Evolutionary conservation across 345 rosid species (phyloP), one percentile per base, ranked within the genome.

Genomic region (Rhodamnia rubescens): DNA sequence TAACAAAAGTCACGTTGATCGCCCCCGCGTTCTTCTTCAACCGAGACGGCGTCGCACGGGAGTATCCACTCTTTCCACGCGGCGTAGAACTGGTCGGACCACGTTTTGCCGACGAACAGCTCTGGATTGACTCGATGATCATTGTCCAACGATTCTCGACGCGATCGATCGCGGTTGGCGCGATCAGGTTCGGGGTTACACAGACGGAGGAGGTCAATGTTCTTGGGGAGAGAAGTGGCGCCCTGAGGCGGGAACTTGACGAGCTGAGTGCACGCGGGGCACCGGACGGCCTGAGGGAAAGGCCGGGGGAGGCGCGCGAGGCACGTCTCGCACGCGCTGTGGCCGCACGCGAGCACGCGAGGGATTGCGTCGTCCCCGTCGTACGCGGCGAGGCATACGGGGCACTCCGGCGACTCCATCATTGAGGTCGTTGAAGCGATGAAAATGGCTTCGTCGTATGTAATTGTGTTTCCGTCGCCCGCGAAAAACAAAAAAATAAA

Each of bases 321-420:
- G 83, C 99, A 96, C 40, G 90, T 82, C 91, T 96, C 94, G 92
- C 99, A 96, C 83, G 91, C 89, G 27, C 95, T 87, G 88, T 96
- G 99, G 6, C 99, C 98, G 85, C 98, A 96, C 8, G 93, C 13
- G 55, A 96, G 98, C 51, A 96, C 98, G 52, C 98, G 98, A 1
- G 99, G 98, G 47, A 94, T 89, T 8, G 96, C 85, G 87, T 49
- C 75, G 15, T 85, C 91, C 83, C 94, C 89, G 91, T 93, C 93
- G 91, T 94, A 96, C 49, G 89, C 57, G 52, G 94, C 94, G 27
- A 96, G 91, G 85, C 99, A 96, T 36, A 95, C 98, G 53, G 99
- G 99, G 81, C 98, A 96, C 87, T 95, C 99, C 36, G 98, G 97
- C 74, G 87, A n/a, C 85, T 92, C 96, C 92, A 86, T 82, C 49